phyloP scores from a whole-genome alignment of 2,329 filamentous ascomycete species.

The Fusarium poae region DNA sequence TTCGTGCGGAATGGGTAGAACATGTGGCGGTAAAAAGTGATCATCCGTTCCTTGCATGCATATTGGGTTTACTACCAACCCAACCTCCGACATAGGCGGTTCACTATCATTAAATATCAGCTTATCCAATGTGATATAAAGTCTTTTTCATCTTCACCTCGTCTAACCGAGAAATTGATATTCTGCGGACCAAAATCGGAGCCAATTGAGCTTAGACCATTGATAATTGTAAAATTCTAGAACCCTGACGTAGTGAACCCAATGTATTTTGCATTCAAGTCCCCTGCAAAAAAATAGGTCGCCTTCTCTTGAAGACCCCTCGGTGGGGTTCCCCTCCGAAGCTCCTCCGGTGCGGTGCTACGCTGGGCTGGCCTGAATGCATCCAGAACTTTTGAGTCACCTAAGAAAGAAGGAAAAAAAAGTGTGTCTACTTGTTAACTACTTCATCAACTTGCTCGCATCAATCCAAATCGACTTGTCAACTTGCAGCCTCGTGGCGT shows the following conservation, averaged over 20 bases:
- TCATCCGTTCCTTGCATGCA: constrained; percentile 35
- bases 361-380: constrained; percentile 7
- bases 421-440: constrained; percentile 18
- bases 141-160: not conserved
- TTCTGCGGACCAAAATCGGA: constrained; percentile 31
- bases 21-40: constrained; percentile 24
- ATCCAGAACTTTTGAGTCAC: constrained; percentile 40
- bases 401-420: constrained; percentile 25
- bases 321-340: constrained; percentile 51
- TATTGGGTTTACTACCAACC: not conserved
- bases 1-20: constrained; percentile 13
- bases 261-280: constrained; percentile 34
- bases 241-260: constrained; percentile 45
- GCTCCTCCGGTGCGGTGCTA: constrained; percentile 44
- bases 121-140: not conserved
- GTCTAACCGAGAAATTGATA: constrained; percentile 19
- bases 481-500: constrained; percentile 34
- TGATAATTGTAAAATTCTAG: constrained; percentile 48
- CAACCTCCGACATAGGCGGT: constrained; percentile 25
- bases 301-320: constrained; percentile 32
- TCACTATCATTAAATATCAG: not conserved
- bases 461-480: constrained; percentile 14
- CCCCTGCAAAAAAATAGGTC: constrained; percentile 33
- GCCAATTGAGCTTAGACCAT: constrained; percentile 49
- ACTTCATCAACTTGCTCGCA: constrained; percentile 4